Evolutionary conservation across 2,329 filamentous ascomycete genomes (phyloP), one percentile per base, ranked within the genome.

Genomic region (Claviceps fusiformis): DNA sequence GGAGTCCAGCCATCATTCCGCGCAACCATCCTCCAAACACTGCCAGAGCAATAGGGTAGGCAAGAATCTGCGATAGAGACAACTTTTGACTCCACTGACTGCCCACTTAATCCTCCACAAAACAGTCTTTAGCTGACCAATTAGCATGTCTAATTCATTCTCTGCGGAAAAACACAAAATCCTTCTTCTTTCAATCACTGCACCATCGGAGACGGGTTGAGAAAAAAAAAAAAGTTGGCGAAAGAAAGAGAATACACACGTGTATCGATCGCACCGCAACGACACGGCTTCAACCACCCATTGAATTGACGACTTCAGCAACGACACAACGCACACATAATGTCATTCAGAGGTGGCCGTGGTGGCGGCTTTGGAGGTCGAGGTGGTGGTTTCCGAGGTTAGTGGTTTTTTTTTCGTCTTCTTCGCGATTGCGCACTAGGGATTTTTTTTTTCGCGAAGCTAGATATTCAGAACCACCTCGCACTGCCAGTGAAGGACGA

Each of bases 261-360:
- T 5, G 17, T 48, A 48, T 31, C 46, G 46, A 55, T 33, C 50
- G 51, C 50, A 52, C 17, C 50, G 37, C 39, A 45, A 29, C 56
- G 55, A 56, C 33, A 17, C 44, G 47, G 17, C 50, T 29, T 19
- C 44, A 37, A 13, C 37, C 27, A 49, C 44, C 17, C 41, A 24
- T 24, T 24, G 24, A 24, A 52, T n/a, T 52, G 50, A 45, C 29
- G 33, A 24, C 27, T 15, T 15, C 24, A 29, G 44, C 19, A 29
- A 46, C 27, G 27, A 29, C 24, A 46, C 1, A 35, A 35, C 15
- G 27, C 44, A 27, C 44, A 49, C 46, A 57, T 52, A 43, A 61
- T 61, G 60, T 61, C 60, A 43, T 61, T 60, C 39, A 54, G 60
- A 61, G 60, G 60, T 41, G 56, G 58, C 50, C 58, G 59, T 49